Conservation (phyloP, 2,329 filamentous ascomycete species). For the Penicillium brevicompactum region DNA sequence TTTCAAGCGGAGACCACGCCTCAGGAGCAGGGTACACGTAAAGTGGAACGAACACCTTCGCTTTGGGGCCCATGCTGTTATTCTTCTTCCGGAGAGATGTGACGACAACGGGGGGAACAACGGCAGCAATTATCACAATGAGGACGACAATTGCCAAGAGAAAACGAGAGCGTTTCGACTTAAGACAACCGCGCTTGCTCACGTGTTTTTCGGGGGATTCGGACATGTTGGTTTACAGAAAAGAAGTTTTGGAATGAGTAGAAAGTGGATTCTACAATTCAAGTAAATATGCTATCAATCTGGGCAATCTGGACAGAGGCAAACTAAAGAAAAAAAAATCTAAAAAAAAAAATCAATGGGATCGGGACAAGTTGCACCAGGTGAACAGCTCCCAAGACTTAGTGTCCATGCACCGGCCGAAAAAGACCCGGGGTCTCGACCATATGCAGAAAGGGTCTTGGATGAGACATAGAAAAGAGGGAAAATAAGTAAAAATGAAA, state of each 20-base stretch:
- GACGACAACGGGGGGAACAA: slow-evolving; percentile 37
- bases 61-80: slow-evolving; percentile 38
- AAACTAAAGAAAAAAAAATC: slow-evolving; percentile 2
- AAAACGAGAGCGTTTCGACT: slow-evolving; percentile 32
- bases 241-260: slow-evolving; percentile 11
- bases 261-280: slow-evolving; percentile 12
- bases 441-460: slow-evolving; percentile 19
- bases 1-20: slow-evolving; percentile 49
- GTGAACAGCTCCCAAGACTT: slow-evolving; percentile 4
- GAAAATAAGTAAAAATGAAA: not conserved
- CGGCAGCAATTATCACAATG: slow-evolving; percentile 33
- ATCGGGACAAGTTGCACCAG: not conserved
- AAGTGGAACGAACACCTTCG: slow-evolving; percentile 51
- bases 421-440: slow-evolving; percentile 22
- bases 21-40: slow-evolving; percentile 53
- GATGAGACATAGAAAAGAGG: slow-evolving; percentile 13
- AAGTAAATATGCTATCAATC: slow-evolving; percentile 10
- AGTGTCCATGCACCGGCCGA: slow-evolving; percentile 7
- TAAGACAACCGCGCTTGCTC: slow-evolving; percentile 32
- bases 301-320: not conserved
- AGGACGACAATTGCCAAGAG: slow-evolving; percentile 28
- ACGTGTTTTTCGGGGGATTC: slow-evolving; percentile 35
- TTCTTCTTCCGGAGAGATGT: slow-evolving; percentile 38
- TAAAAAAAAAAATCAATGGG: not conserved
- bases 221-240: slow-evolving; percentile 16